Percentiles rank a stretch among this genome's conserved stretches.
These are phyloP conservation scores for Termitomyces sp. DNA, from an alignment of 1,284 basidiomycete species.

Conservation along the genomic window DNA sequence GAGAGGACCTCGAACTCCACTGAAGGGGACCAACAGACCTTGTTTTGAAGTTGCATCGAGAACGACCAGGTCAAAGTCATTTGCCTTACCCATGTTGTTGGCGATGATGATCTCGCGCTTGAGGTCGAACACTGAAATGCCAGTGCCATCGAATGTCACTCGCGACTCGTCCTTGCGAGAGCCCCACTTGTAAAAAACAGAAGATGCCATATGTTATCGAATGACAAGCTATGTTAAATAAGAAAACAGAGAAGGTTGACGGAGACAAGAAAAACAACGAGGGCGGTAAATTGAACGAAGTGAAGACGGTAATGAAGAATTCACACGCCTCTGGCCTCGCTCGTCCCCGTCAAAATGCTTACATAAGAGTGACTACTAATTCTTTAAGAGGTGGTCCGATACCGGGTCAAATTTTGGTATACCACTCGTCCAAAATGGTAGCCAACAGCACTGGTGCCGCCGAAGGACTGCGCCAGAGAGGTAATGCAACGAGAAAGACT, in stretches of 20 bases:
- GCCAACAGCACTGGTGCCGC: conserved; percentile 14
- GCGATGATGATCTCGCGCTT: conserved; percentile 97
- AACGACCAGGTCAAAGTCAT: conserved; percentile 93
- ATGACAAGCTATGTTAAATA: conserved; percentile 27
- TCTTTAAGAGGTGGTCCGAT: conserved; percentile 14
- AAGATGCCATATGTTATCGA: conserved; percentile 72
- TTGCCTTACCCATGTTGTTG: conserved; percentile 93
- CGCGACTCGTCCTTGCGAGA: conserved; percentile 93
- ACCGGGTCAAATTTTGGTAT: background rate
- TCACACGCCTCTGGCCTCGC: conserved; percentile 3
- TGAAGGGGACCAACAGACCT: conserved; percentile 48
- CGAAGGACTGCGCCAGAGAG: conserved; percentile 27
- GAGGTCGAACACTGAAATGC: conserved; percentile 98
- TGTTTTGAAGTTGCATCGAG: conserved; percentile 84
- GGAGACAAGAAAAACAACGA: background rate
- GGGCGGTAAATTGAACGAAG: background rate
- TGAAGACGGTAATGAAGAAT: background rate
- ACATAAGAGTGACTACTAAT: conserved; percentile 1
- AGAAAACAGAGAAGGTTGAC: conserved; percentile 6
- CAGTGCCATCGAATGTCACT: conserved; percentile 96
- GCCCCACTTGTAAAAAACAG: conserved; percentile 98
- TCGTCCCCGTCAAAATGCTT: conserved; percentile 4
- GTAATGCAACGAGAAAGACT: conserved; percentile 18
- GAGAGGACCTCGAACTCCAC: background rate
- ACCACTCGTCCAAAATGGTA: conserved; percentile 10